Percentiles rank a stretch among this genome's conserved stretches.
Evolutionary conservation across 371 early-diverging fungal species (phyloP).

Genomic region (Hamiltosporidium tvaerminnensis): DNA sequence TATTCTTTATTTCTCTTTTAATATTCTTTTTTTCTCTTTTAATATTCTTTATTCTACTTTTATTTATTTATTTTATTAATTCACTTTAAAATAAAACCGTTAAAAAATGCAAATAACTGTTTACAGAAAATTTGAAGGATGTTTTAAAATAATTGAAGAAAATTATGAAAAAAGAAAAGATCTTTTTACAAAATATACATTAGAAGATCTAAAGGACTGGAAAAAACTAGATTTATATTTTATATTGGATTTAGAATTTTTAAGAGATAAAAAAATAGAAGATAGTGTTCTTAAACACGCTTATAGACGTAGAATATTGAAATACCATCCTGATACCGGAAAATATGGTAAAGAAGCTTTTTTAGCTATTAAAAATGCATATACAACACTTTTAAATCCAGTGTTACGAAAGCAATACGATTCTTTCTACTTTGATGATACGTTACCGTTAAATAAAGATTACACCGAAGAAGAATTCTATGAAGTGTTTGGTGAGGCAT

Average conservation of each 20-base stretch:
- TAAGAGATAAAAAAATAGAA: conserved; percentile 22
- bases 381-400: conserved; percentile 31
- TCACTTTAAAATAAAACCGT: no score
- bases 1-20: no score
- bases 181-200: conserved; percentile 39
- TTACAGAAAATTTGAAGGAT: conserved; percentile 7
- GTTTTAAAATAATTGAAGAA: conserved; percentile 5
- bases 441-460: conserved; percentile 38
- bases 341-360: conserved; percentile 37
- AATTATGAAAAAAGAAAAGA: conserved; percentile 24
- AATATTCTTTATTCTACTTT: no score
- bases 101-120: not conserved
- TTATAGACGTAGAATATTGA: conserved; percentile 22
- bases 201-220: conserved; percentile 35
- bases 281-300: conserved; percentile 21
- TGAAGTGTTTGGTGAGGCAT: conserved; percentile 33
- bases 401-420: conserved; percentile 44
- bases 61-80: no score
- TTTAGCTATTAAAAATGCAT: conserved; percentile 41
- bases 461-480: conserved; percentile 47
- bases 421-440: conserved; percentile 44
- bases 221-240: conserved; percentile 47
- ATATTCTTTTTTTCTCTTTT: no score
- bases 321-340: conserved; percentile 44
- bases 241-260: conserved; percentile 35